phyloP scores from a whole-genome alignment of 176 grass and related monocot species.

The Miscanthus lutarioriparius region DNA sequence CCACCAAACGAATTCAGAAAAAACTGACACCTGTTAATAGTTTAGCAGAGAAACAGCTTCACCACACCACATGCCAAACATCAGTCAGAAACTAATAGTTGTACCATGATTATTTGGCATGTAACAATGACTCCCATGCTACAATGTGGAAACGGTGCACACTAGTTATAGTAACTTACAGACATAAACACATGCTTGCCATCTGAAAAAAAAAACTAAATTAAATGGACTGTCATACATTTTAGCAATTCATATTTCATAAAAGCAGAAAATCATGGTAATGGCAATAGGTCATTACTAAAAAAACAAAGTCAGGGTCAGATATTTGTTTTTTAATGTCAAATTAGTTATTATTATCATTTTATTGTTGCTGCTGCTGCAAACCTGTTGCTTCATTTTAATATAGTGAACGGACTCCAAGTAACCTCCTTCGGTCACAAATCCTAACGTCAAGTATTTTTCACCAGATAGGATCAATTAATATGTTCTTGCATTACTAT shows the following conservation, averaged over 20 bases:
- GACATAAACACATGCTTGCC: neutral
- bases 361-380: too few species aligned
- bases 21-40: neutral
- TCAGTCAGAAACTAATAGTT: neutral
- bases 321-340: too few species aligned
- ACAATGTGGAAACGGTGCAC: neutral
- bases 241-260: constrained; percentile 6
- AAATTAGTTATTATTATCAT: too few species aligned
- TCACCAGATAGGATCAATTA: neutral
- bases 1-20: neutral
- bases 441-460: too few species aligned
- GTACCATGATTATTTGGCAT: constrained; percentile 4
- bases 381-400: too few species aligned
- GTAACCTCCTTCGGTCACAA: too few species aligned
- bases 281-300: too few species aligned
- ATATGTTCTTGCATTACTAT: neutral
- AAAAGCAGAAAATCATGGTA: neutral
- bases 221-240: neutral
- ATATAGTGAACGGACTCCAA: too few species aligned
- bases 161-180: neutral
- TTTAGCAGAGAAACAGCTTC: constrained; percentile 10
- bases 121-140: neutral
- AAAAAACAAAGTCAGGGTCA: too few species aligned
- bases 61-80: neutral
- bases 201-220: neutral